Evolutionary conservation across 2,329 filamentous ascomycete species (phyloP).

Genomic region (Neurospora crassa): DNA sequence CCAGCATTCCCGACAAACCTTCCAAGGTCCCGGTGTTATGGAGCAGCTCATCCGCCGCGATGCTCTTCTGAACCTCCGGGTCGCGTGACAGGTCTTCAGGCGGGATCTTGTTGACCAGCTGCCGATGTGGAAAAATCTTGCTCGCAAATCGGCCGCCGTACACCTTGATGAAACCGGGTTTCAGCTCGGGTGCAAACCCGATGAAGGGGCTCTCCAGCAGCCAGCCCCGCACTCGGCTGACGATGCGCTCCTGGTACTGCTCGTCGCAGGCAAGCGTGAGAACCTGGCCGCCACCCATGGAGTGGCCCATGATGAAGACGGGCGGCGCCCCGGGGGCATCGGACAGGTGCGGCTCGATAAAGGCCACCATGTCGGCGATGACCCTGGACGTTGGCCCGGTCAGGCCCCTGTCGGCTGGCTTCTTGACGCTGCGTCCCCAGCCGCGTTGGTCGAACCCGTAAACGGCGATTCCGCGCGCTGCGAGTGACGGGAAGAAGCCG

Average conservation of each 20-base stretch:
- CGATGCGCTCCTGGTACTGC: slow-evolving; percentile 39
- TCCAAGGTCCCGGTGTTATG: slow-evolving; percentile 84
- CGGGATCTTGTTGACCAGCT: slow-evolving; percentile 58
- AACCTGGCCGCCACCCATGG: slow-evolving; percentile 78
- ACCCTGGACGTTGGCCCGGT: slow-evolving; percentile 67
- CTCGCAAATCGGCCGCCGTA: slow-evolving; percentile 57
- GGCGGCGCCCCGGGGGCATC: slow-evolving; percentile 37
- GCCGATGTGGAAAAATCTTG: slow-evolving; percentile 55
- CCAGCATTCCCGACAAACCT: slow-evolving; percentile 66
- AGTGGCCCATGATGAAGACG: slow-evolving; percentile 80
- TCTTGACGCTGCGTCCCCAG: slow-evolving; percentile 68
- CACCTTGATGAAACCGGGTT: slow-evolving; percentile 56
- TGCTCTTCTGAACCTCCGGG: slow-evolving; percentile 47
- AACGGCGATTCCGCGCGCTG: slow-evolving; percentile 62
- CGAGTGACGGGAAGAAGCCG: slow-evolving; percentile 62
- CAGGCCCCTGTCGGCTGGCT: slow-evolving; percentile 53
- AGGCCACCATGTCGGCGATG: slow-evolving; percentile 67
- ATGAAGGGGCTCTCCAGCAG: slow-evolving; percentile 73
- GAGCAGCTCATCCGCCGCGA: slow-evolving; percentile 58
- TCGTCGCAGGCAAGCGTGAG: slow-evolving; percentile 49
- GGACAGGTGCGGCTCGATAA: slow-evolving; percentile 53
- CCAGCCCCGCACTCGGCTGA: slow-evolving; percentile 58
- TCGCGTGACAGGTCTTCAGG: slow-evolving; percentile 58
- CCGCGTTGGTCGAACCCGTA: slow-evolving; percentile 78
- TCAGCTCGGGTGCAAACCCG: slow-evolving; percentile 54